phyloP scores from a whole-genome alignment of 73 alveolate genomes.

The Uronychia setigera region DNA sequence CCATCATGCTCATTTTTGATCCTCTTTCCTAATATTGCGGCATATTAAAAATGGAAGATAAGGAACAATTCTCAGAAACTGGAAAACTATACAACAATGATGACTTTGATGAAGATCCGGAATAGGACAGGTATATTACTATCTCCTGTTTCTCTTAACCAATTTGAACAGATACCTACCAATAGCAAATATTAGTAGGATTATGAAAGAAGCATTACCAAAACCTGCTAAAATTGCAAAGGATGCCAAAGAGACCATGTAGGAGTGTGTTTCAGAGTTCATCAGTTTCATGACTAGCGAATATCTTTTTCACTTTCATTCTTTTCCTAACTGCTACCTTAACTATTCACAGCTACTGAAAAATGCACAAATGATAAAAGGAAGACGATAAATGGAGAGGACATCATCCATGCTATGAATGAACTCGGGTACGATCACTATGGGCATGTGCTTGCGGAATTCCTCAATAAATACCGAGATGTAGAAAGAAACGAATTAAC shows the following conservation, averaged over 20 bases:
- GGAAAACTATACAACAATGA: too few species aligned
- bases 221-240: constrained; percentile 81
- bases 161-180: constrained; percentile 96
- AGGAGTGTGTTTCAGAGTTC: constrained; percentile 97
- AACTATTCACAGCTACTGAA: constrained; percentile 93
- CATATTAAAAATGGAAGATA: too few species aligned
- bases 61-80: too few species aligned
- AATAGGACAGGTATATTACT: too few species aligned
- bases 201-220: constrained; percentile 96
- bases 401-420: constrained; percentile 88
- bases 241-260: constrained; percentile 95
- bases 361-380: constrained; percentile 95
- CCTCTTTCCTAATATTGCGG: too few species aligned
- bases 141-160: too few species aligned
- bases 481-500: background rate
- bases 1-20: too few species aligned
- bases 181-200: constrained; percentile 96
- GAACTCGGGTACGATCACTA: constrained; percentile 96
- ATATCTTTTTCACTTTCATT: constrained; percentile 1
- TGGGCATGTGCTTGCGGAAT: constrained; percentile 7
- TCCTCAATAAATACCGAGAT: constrained; percentile 16
- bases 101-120: too few species aligned
- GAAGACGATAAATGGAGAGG: constrained; percentile 98
- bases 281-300: constrained; percentile 75
- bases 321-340: constrained; percentile 1